Evolutionary conservation across 2,329 filamentous ascomycete species (phyloP), one percentile per base, ranked within the genome.

Genomic region (Pyrenophora seminiperda): DNA sequence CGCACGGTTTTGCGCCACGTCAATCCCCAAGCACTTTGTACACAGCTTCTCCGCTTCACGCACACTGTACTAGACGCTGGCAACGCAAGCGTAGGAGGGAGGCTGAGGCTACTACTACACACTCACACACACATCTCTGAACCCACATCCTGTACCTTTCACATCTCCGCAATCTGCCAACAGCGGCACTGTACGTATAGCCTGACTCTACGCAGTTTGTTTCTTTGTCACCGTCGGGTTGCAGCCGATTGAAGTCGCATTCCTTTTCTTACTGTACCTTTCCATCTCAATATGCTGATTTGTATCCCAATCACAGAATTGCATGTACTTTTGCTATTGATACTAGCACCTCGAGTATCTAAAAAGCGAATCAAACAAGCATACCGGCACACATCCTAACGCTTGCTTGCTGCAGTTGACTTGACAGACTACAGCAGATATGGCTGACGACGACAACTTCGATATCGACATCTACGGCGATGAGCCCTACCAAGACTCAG

Each of bases 401-500:
- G 54, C 59, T 50, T 49, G 54, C 59, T 64, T 46, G 54, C 58
- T 61, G 58, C 56, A 64, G 53, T 54, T 60, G 41, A 59, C 54
- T 67, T 62, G 56, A 63, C 44, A 44, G 38, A 54, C 51, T 34
- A 58, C 58, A 63, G 62, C 63, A 67, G 67, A 42, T 43, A 76
- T 75, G 70, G 77, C 81, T 66, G 83, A 86, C 70, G 84, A 86
- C 73, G 84, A 87, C 73, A 85, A 85, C 67, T 87, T 87, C 77
- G 84, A 87, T 63, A 86, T 87, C 77, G 84, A 87, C 71, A 85
- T 87, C 74, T 87, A 87, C 67, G 84, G 84, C 57, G 83, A 87
- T 65, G 82, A 84, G 43, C 73, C 66, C 41, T 68, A 63, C 50
- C 61, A 66, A 53, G 67, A 71, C 27, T 50, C 66, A 14, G 52